These are phyloP conservation scores for Chlorencoelia australis DNA, from an alignment of 2,329 filamentous ascomycete genomes.

Conservation along the genomic window DNA sequence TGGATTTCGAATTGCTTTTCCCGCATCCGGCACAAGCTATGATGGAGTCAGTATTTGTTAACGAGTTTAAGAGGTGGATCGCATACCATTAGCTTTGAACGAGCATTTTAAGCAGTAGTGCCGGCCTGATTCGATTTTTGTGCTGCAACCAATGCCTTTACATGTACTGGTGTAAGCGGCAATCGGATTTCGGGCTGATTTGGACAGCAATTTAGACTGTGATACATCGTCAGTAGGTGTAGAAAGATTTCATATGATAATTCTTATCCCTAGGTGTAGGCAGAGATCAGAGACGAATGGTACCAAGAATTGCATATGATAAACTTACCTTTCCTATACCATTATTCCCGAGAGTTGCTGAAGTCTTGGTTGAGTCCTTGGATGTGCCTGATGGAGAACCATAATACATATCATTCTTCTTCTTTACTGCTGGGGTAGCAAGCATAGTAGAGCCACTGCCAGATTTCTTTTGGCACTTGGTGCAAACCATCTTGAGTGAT, in stretches of 20 bases:
- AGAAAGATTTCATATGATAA: not conserved
- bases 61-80: too few species aligned
- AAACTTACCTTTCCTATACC: conserved; percentile 47
- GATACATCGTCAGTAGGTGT: not conserved
- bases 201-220: conserved; percentile 54
- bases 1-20: conserved; percentile 44
- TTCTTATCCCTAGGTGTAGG: too few species aligned
- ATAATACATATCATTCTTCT: conserved; percentile 57
- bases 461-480: conserved; percentile 54
- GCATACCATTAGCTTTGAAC: conserved; percentile 49
- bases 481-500: conserved; percentile 49
- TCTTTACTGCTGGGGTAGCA: conserved; percentile 57
- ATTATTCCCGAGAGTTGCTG: conserved; percentile 45
- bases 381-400: conserved; percentile 38
- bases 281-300: too few species aligned
- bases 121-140: conserved; percentile 51
- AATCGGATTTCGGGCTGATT: conserved; percentile 56
- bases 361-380: conserved; percentile 34
- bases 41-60: conserved; percentile 4
- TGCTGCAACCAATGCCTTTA: conserved; percentile 51
- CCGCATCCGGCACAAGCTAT: conserved; percentile 55
- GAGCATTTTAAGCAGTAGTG: conserved; percentile 53
- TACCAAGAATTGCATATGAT: not conserved
- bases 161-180: conserved; percentile 45
- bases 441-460: conserved; percentile 48